Evolutionary conservation across 2,329 filamentous ascomycete genomes (phyloP), one percentile per base, ranked within the genome.

Genomic region (Ascomycota sp.): DNA sequence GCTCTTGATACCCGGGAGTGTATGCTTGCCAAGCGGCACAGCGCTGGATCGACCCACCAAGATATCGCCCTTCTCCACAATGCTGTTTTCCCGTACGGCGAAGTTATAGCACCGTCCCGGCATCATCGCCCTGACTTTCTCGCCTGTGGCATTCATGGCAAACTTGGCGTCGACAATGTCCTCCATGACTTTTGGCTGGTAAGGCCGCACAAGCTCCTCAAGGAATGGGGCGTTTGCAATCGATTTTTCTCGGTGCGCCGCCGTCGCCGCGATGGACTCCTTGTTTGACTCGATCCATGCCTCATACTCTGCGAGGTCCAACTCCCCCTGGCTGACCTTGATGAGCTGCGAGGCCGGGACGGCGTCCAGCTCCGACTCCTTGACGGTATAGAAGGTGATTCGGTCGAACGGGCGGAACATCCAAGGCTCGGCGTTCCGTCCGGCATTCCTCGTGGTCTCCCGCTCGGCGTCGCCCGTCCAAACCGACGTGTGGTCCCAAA

Each of bases 21-120:
- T 9, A 11, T 27, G 27, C 27, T 21, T 21, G 16, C 16, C 16
- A 21, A 21, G 5, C 16, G 16, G 16, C 27, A 21, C 16, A n/a
- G 8, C 27, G 16, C 16, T 21, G 16, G 16, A 21, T 21, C 1
- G 13, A 39, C 44, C 39, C 29, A 52, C 48, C 31, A 53, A 16
- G 6, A 46, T 35, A 21, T 52, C 51, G 6, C 45, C 51, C 21
- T 47, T 41, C 9, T 41, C 33, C 2, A 53, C 44, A 8, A 33
- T 25, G 5, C 44, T 40, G 1, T 43, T 44, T 16, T 44, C 42
- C 27, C 40, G 39, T 6, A 50, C 50, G 16, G 41, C 32, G 21
- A 50, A 47, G 34, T 47, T 51, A 41, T 50, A 54, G 37, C 51
- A 54, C 10, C 47, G 45, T 6, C 51, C 51, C 0, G 51, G 50